Conservation (phyloP, 495 filamentous ascomycete species). For the Lichina pygmaea region DNA sequence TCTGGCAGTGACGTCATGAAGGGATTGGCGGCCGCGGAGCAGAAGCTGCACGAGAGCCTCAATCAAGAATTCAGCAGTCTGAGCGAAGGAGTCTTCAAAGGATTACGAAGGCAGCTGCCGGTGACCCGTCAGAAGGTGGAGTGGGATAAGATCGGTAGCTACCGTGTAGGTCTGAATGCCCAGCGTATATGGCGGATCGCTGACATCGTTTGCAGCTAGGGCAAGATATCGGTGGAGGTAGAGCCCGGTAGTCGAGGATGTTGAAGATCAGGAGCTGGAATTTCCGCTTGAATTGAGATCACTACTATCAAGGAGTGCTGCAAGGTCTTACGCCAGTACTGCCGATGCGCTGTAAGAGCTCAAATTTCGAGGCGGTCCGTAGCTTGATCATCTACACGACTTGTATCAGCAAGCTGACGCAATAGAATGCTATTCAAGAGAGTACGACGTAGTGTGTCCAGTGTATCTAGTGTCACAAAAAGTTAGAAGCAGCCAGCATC, state of each 20-base stretch:
- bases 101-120: constrained; percentile 70
- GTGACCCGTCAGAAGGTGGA: constrained; percentile 97
- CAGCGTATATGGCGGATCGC: constrained; percentile 4
- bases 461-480: too few species aligned
- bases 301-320: too few species aligned
- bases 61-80: constrained; percentile 70
- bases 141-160: constrained; percentile 98
- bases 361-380: too few species aligned
- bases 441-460: too few species aligned
- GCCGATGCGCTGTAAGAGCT: too few species aligned
- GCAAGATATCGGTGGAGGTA: constrained; percentile 17
- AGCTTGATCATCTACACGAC: too few species aligned
- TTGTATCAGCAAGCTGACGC: too few species aligned
- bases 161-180: constrained; percentile 30
- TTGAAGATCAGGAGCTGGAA: too few species aligned
- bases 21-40: constrained; percentile 54
- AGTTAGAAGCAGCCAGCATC: too few species aligned
- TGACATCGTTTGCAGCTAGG: constrained; percentile 8
- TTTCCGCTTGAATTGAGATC: too few species aligned
- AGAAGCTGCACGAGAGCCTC: constrained; percentile 85
- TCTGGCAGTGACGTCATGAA: constrained; percentile 41
- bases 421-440: too few species aligned
- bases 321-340: too few species aligned
- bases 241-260: constrained; percentile 5
- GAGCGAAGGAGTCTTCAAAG: constrained; percentile 88